Evolutionary conservation across 148 eudicot species (phyloP).

Genomic region (Rhododendron kiyosumense): DNA sequence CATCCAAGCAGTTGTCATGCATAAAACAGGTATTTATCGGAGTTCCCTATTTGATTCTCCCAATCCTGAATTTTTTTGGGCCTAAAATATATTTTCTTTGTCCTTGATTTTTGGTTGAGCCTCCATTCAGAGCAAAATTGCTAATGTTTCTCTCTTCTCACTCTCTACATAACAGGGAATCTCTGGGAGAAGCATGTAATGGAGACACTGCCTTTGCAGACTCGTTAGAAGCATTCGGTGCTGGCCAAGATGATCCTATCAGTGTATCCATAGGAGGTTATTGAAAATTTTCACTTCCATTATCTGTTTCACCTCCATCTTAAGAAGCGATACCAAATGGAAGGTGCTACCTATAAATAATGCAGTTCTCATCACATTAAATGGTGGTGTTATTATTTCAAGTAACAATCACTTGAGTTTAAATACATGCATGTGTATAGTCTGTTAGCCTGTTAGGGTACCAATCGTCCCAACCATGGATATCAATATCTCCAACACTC

Average conservation of each 20-base stretch:
- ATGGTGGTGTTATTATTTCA: neutral
- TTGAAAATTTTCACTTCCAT: slow-evolving; percentile 4
- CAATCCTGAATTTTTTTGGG: neutral
- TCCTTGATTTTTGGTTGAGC: neutral
- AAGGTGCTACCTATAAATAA: neutral
- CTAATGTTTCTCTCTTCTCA: neutral
- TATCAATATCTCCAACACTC: neutral
- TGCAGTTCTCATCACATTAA: neutral
- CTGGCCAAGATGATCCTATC: slow-evolving; percentile 88
- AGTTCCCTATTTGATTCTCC: neutral
- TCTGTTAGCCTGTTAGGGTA: neutral
- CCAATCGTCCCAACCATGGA: neutral
- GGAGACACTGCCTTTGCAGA: slow-evolving; percentile 76
- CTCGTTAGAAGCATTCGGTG: slow-evolving; percentile 78
- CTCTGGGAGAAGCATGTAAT: slow-evolving; percentile 71
- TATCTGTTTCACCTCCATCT: neutral
- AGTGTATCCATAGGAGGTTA: slow-evolving; percentile 94
- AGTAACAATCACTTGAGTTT: neutral
- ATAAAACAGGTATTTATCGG: neutral
- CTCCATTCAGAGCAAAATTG: neutral
- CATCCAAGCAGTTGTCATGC: neutral
- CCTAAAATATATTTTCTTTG: neutral
- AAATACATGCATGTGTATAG: neutral
- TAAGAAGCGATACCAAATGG: neutral
- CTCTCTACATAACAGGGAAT: slow-evolving; percentile 43